A percentile compares a stretch with the other conserved stretches of the same genome.
phyloP scores from a whole-genome alignment of 2,329 filamentous ascomycete genomes.

The Ophiosphaerella korrae region DNA sequence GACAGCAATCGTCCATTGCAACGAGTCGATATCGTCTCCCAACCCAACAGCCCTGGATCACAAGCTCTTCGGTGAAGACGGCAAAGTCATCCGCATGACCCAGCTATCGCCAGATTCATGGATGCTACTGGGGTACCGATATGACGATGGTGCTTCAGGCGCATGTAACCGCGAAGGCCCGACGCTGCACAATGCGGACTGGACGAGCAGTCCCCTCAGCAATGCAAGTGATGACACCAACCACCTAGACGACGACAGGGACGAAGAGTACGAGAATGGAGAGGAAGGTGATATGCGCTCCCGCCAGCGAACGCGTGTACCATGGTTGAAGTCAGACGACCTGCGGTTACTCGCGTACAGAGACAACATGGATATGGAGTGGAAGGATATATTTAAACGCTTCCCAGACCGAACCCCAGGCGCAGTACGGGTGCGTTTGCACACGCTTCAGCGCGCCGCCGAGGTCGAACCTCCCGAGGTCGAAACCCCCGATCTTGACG shows the following conservation, averaged over 20 bases:
- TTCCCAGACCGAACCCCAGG: conserved; percentile 8
- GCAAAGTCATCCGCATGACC: conserved; percentile 2
- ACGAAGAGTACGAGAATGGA: too few species aligned
- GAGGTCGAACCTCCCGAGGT: too few species aligned
- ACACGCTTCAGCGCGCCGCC: background rate
- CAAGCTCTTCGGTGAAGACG: conserved; percentile 10
- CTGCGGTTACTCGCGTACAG: background rate
- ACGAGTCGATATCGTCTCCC: conserved; percentile 9
- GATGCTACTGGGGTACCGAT: conserved; percentile 13
- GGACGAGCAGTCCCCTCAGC: background rate
- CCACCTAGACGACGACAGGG: background rate
- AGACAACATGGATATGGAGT: conserved; percentile 13
- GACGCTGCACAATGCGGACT: background rate
- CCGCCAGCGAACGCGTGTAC: too few species aligned
- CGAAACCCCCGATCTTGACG: too few species aligned
- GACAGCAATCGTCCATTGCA: conserved; percentile 11
- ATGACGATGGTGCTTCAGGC: conserved; percentile 10
- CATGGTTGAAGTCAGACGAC: too few species aligned
- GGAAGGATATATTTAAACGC: conserved; percentile 10
- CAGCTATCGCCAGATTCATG: conserved; percentile 7
- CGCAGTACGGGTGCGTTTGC: conserved; percentile 6
- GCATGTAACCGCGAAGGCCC: too few species aligned
- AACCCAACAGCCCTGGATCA: conserved; percentile 6
- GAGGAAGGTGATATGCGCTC: too few species aligned
- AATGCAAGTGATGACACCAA: conserved; percentile 6